Conservation (phyloP, 106 monocot species). For the Amphibolis antarctica region DNA sequence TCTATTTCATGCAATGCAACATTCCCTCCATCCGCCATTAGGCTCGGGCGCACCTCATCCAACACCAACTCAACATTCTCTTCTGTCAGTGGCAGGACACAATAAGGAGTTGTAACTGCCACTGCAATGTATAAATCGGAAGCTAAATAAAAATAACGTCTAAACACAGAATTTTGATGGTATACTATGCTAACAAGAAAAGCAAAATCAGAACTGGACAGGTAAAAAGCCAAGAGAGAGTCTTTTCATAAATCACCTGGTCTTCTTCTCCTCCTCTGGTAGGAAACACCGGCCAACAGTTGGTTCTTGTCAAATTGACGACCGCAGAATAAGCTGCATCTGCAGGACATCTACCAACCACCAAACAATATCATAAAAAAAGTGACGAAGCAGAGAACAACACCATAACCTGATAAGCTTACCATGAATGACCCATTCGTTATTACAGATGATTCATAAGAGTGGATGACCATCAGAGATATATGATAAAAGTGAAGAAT, state of each 20-base stretch:
- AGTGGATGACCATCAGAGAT: too few relatives aligned
- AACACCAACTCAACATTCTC: conserved; percentile 84
- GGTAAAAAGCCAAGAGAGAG: neutral
- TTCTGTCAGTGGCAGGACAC: conserved; percentile 83
- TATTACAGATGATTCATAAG: too few relatives aligned
- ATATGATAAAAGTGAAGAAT: too few relatives aligned
- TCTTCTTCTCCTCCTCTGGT: neutral
- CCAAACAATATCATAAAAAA: neutral
- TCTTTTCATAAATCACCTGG: conserved; percentile 9
- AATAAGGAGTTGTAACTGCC: conserved; percentile 11
- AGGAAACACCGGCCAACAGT: neutral
- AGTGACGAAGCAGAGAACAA: neutral
- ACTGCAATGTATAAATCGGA: neutral
- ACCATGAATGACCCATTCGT: too few relatives aligned
- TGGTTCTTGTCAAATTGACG: conserved; percentile 1
- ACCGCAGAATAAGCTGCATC: neutral
- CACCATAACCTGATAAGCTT: neutral
- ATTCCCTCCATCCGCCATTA: conserved; percentile 95
- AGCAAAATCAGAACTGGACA: neutral
- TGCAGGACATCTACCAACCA: neutral
- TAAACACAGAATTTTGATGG: neutral
- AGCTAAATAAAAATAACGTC: neutral
- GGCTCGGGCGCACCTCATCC: conserved; percentile 82
- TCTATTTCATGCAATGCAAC: conserved; percentile 93
- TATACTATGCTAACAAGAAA: neutral